phyloP scores from a whole-genome alignment of 2,329 filamentous ascomycete species.

The Chrysoporthe cubensis region DNA sequence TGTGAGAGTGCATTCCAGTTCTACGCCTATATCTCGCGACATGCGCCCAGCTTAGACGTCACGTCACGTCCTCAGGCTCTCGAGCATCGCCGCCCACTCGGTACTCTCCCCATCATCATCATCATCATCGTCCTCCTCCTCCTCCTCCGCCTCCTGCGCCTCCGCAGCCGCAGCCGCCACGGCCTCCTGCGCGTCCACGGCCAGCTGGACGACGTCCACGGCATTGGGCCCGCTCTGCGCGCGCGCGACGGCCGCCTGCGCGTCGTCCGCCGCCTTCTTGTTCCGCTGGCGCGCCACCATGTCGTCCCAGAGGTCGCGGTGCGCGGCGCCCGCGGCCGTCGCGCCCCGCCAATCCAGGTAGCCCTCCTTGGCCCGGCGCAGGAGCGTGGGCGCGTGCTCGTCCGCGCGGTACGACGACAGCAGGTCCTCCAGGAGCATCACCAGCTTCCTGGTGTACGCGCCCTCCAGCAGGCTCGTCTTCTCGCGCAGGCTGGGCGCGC shows the following conservation, averaged over 20 bases:
- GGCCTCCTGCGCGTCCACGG: neutral
- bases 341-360: slow-evolving; percentile 17
- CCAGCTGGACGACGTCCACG: slow-evolving; percentile 29
- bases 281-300: slow-evolving; percentile 20
- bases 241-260: slow-evolving; percentile 18
- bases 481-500: slow-evolving; percentile 7
- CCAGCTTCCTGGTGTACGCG: slow-evolving; percentile 26
- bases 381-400: neutral
- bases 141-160: neutral
- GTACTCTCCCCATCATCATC: neutral
- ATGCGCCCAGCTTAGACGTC: neutral
- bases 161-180: neutral
- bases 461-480: slow-evolving; percentile 35
- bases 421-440: slow-evolving; percentile 25
- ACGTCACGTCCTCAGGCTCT: neutral
- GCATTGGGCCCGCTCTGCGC: slow-evolving; percentile 25
- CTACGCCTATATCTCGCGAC: too few relatives aligned
- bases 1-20: too few relatives aligned
- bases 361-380: neutral
- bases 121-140: too few relatives aligned
- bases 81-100: neutral
- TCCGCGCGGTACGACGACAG: slow-evolving; percentile 11
- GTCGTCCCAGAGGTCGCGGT: slow-evolving; percentile 26
- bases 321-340: slow-evolving; percentile 13
- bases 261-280: slow-evolving; percentile 4